Base-by-base conservation (phyloP, 257 asterid genomes). In the Paraleonurus japonicus region DNA sequence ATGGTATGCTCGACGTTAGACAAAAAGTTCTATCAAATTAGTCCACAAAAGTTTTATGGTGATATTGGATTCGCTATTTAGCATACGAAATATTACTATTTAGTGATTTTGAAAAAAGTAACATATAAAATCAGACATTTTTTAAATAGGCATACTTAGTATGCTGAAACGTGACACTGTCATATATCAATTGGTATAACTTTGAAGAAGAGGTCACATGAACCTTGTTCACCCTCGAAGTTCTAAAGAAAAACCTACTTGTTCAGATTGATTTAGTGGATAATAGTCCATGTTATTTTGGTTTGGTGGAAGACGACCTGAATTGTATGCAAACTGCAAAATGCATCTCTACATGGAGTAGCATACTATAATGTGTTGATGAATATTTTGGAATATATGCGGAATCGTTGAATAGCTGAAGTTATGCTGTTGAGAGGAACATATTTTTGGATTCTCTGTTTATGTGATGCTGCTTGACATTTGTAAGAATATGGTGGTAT, bases 401-500 rank as follows among this genome's bases (percentile, higher is more conserved):
- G 17, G 3, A 57, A 8, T 10, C 3, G 63, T 57, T 11, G 61
- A 55, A 23, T 7, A 23, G 61, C 61, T 55, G n/a, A 53, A 20
- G 15, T 53, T 53, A 22, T 53, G 55, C 5, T 48, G 24, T 48
- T 48, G 55, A n/a, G 11, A 16, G 55, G 10, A n/a, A 6, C 55
- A 48, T 4, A 16, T 2, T 20, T 53, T 20, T 47, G 48, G 35
- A 3, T 75, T 39, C 15, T 39, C 15, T 48, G 15, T 57, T 28
- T 22, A 3, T 11, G 7, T 58, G 28, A 4, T 45, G 53, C 19
- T 27, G 61, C 69, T 57, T 62, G 60, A 61, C 23, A 11, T 61
- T 26, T 63, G 58, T 23, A 22, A 20, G 37, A 51, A 55, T 61
- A 47, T 41, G 78, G 76, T 81, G 74, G 78, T 77, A 48, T 71